Percentiles rank a stretch among this genome's conserved stretches.
Conservation (phyloP, 2,329 filamentous ascomycete genomes). For the Exophiala lecanii-corni region DNA sequence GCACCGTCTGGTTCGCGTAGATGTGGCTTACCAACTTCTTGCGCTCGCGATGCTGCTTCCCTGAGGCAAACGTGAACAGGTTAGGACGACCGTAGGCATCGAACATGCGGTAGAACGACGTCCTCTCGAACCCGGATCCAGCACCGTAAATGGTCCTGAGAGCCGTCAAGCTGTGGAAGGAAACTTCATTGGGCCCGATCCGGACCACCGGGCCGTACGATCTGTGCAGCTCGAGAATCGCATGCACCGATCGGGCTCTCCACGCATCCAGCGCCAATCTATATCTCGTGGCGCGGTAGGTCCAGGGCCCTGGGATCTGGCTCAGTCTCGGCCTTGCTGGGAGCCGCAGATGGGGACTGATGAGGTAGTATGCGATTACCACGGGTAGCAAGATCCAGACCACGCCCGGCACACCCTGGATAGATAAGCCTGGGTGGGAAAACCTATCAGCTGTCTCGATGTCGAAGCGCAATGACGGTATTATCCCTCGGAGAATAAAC, state of each 20-base stretch:
- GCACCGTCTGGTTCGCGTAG: constrained; percentile 49
- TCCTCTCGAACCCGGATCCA: constrained; percentile 48
- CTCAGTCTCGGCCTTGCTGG: constrained; percentile 10
- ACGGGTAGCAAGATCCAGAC: constrained; percentile 13
- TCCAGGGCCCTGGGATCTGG: constrained; percentile 20
- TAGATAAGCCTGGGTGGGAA: constrained; percentile 76
- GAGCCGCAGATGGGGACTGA: constrained; percentile 1
- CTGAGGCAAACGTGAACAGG: constrained; percentile 48
- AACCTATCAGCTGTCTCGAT: constrained; percentile 62
- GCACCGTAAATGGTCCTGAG: constrained; percentile 53
- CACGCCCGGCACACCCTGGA: constrained; percentile 43
- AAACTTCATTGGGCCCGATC: constrained; percentile 45
- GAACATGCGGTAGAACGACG: constrained; percentile 53
- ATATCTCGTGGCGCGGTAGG: constrained; percentile 18
- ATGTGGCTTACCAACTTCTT: constrained; percentile 48
- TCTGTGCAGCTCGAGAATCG: constrained; percentile 37
- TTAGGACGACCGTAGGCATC: constrained; percentile 41
- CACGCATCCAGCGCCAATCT: constrained; percentile 22
- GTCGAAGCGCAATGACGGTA: too few species aligned
- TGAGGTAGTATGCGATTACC: constrained; percentile 5
- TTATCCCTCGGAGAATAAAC: constrained; percentile 54
- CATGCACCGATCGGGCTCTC: constrained; percentile 18
- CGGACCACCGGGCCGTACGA: constrained; percentile 47
- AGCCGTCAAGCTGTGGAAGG: constrained; percentile 42
- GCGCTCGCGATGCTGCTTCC: constrained; percentile 43